These are phyloP conservation scores for Starmerella powellii DNA, from an alignment of 805 yeast genomes.

Conservation along the genomic window DNA sequence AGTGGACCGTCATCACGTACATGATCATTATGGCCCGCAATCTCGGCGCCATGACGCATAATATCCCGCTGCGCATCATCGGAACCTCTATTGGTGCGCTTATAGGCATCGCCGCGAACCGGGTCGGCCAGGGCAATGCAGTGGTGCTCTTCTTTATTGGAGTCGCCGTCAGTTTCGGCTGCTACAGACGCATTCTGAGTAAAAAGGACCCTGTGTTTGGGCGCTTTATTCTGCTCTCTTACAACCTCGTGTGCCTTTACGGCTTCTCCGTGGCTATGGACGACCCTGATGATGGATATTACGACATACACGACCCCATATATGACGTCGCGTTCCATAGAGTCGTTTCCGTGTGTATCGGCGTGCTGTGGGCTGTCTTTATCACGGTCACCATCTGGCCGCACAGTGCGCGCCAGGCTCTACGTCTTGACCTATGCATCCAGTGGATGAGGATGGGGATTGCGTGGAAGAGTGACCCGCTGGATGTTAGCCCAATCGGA, in stretches of 20 bases:
- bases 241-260: slow-evolving; percentile 65
- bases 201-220: slow-evolving; percentile 33
- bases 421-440: slow-evolving; percentile 52
- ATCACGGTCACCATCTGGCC: slow-evolving; percentile 60
- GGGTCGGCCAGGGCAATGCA: slow-evolving; percentile 36
- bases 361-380: slow-evolving; percentile 64
- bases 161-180: slow-evolving; percentile 31
- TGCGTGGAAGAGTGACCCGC: slow-evolving; percentile 66
- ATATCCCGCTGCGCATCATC: slow-evolving; percentile 38
- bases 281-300: slow-evolving; percentile 40
- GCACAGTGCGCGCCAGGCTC: slow-evolving; percentile 58
- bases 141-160: slow-evolving; percentile 42
- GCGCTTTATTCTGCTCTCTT: slow-evolving; percentile 56
- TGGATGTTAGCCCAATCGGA: slow-evolving; percentile 29
- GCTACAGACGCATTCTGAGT: slow-evolving; percentile 45
- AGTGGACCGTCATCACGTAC: slow-evolving; percentile 75
- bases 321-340: slow-evolving; percentile 72
- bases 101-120: slow-evolving; percentile 43
- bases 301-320: slow-evolving; percentile 61
- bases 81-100: slow-evolving; percentile 68
- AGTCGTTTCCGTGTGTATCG: slow-evolving; percentile 56
- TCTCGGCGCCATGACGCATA: slow-evolving; percentile 72
- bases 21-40: slow-evolving; percentile 77
- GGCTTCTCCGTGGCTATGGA: slow-evolving; percentile 55
- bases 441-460: slow-evolving; percentile 74